Base-by-base conservation (phyloP, 441 rosid genomes). In the Breynia disticha region DNA sequence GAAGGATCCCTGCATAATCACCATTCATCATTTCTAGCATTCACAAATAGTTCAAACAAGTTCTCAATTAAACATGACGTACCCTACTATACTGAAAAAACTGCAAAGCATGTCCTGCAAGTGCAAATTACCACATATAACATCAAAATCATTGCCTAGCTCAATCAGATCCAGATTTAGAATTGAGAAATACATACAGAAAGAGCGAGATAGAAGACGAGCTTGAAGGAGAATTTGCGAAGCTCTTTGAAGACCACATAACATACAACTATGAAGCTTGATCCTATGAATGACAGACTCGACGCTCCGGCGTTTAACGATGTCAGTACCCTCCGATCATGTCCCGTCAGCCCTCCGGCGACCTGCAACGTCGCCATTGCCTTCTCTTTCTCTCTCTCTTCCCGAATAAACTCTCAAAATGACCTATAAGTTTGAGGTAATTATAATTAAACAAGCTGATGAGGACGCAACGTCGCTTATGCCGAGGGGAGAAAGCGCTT, bases 191-290 rank as follows among this genome's bases (percentile, higher is more conserved):
- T 13, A 12, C 74, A 52, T 69, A 83, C 96, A 7, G 91, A 80
- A 67, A 87, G 83, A 39, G 96, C 93, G 39, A 91, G 98, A 76
- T 78, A 83, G 82, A 87, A 86, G 69, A 91, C 85, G 74, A 91
- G 98, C 84, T 91, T 91, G 82, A 87, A 87, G 68, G 96, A 91
- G 84, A 87, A 83, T 64, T 91, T 91, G 73, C 91, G 87, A 39
- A 87, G 95, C 63, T 91, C 89, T 61, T 81, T 82, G 83, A 85
- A 86, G 75, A 91, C 90, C 21, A 74, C 65, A 65, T 91, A 91
- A 71, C 96, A 91, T 28, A 80, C 79, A 1, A 91, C 96, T 10
- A 91, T 91, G 77, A 91, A 91, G 32, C 86, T 68, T 16, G 96
- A 91, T 15, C 96, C 96, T 17, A 87, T 67, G 22, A 91, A 81